These are phyloP conservation scores for Podaxis mareebaensis DNA, from an alignment of 768 basidiomycete species.

Conservation along the genomic window DNA sequence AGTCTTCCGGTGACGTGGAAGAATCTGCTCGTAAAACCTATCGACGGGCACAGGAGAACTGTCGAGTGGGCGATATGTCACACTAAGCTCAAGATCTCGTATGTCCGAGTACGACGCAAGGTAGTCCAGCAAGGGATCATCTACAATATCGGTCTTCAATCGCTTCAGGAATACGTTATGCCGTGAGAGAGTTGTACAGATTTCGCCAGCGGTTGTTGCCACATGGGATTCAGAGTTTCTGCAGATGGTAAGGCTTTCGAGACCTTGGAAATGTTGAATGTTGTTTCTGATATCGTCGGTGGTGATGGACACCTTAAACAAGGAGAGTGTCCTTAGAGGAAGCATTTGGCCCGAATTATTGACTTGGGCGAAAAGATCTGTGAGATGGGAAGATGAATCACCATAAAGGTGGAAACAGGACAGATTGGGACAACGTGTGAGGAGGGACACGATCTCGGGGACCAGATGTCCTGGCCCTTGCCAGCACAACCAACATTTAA, in stretches of 20 bases:
- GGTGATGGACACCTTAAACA: background rate
- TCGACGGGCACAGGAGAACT: background rate
- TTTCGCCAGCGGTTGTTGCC: background rate
- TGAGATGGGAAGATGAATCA: background rate
- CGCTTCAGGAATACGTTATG: background rate
- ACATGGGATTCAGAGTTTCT: background rate
- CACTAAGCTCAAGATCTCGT: background rate
- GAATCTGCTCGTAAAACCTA: background rate
- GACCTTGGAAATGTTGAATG: background rate
- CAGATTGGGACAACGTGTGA: background rate
- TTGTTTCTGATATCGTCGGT: background rate
- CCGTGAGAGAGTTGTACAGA: background rate
- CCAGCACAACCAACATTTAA: background rate
- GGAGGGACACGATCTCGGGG: background rate
- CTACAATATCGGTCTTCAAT: background rate
- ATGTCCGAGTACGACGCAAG: background rate
- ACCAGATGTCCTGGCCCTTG: background rate
- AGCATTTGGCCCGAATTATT: background rate
- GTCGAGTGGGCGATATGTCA: background rate
- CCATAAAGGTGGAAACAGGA: background rate
- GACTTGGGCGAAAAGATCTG: background rate
- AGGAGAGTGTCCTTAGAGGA: background rate
- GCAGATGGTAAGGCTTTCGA: background rate
- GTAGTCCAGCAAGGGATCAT: background rate
- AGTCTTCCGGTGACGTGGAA: background rate